Evolutionary conservation across 257 asterid species (phyloP).

Genomic region (Linderniella brevidens): DNA sequence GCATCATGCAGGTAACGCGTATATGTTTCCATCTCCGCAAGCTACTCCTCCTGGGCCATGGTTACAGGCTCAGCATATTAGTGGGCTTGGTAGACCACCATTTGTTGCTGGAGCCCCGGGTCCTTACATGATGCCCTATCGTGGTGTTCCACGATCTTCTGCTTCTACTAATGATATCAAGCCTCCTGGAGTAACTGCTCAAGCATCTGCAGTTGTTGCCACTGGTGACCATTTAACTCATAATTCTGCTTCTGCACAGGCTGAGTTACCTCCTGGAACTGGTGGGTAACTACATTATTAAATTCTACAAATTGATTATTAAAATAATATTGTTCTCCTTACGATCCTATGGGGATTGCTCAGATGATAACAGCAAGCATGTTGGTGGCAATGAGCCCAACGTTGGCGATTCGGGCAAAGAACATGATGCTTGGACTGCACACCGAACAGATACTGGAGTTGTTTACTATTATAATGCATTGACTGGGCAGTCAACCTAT

Average conservation of each 20-base stretch:
- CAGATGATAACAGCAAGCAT: slow-evolving; percentile 28
- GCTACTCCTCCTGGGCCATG: slow-evolving; percentile 56
- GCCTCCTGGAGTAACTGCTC: slow-evolving; percentile 69
- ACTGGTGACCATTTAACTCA: slow-evolving; percentile 17
- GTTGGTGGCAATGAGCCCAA: slow-evolving; percentile 22
- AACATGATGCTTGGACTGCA: slow-evolving; percentile 77
- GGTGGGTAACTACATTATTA: slow-evolving; percentile 28
- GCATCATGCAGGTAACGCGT: slow-evolving; percentile 37
- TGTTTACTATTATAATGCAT: slow-evolving; percentile 72
- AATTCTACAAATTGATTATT: slow-evolving; percentile 3
- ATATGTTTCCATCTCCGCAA: slow-evolving; percentile 40
- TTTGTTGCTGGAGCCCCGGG: slow-evolving; percentile 36
- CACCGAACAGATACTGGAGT: slow-evolving; percentile 82
- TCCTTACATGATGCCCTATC: slow-evolving; percentile 41
- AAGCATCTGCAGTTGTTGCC: slow-evolving; percentile 30
- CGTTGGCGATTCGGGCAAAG: slow-evolving; percentile 27
- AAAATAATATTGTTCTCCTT: slow-evolving; percentile 6
- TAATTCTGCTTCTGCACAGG: slow-evolving; percentile 31
- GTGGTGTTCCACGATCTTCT: slow-evolving; percentile 29
- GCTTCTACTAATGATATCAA: slow-evolving; percentile 43
- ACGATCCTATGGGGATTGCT: slow-evolving; percentile 1
- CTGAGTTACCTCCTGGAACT: slow-evolving; percentile 53
- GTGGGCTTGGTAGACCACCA: slow-evolving; percentile 53
- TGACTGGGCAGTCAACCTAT: slow-evolving; percentile 88
- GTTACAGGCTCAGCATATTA: slow-evolving; percentile 61